These are phyloP conservation scores for Podosphaera aphanis DNA, from an alignment of 2,329 filamentous ascomycete genomes.

Conservation along the genomic window DNA sequence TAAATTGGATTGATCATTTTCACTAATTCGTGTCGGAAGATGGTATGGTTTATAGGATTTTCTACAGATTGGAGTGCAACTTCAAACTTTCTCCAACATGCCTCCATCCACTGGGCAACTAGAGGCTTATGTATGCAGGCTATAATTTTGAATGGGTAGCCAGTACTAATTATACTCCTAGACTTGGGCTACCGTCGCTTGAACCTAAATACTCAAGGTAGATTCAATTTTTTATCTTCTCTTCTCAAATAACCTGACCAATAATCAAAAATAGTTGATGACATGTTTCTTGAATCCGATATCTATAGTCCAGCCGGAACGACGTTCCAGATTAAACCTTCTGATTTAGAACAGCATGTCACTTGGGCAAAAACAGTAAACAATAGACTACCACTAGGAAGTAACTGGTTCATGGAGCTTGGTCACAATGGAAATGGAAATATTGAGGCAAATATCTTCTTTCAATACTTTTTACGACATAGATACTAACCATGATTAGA, in stretches of 20 bases:
- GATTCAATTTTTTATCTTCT: not conserved
- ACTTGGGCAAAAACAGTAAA: constrained; percentile 22
- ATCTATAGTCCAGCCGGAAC: constrained; percentile 25
- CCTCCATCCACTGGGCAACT: constrained; percentile 38
- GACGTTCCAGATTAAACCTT: constrained; percentile 24
- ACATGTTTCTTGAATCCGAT: constrained; percentile 32
- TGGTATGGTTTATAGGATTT: constrained; percentile 35
- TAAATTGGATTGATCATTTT: not conserved
- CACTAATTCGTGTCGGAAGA: constrained; percentile 12
- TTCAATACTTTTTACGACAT: not conserved
- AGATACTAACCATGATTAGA: not conserved
- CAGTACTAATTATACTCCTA: constrained; percentile 2
- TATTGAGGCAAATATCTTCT: constrained; percentile 16
- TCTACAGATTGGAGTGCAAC: constrained; percentile 22
- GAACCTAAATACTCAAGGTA: constrained; percentile 11
- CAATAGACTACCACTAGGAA: constrained; percentile 26
- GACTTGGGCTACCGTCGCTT: constrained; percentile 12
- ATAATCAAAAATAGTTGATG: constrained; percentile 24
- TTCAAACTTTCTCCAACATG: constrained; percentile 34
- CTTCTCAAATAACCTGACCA: constrained; percentile 4
- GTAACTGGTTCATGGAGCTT: constrained; percentile 27
- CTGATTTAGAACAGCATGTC: constrained; percentile 24
- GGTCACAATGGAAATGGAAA: constrained; percentile 33
- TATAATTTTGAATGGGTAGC: not conserved
- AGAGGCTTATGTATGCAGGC: constrained; percentile 23